Percentiles rank a stretch among this genome's conserved stretches.
Evolutionary conservation across 257 asterid genomes (phyloP).

Genomic region (Apocynum venetum): DNA sequence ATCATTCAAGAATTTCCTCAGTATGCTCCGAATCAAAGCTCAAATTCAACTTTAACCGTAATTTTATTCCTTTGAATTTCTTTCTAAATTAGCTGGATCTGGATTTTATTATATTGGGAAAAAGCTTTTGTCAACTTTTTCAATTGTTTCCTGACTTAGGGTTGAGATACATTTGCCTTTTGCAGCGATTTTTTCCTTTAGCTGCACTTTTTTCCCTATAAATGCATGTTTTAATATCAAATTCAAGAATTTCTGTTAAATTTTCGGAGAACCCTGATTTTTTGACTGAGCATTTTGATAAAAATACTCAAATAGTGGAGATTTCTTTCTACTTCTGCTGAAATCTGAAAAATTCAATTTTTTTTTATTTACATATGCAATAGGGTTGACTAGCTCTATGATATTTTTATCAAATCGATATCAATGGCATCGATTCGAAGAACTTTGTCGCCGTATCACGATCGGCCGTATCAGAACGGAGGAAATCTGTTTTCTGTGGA

Average conservation of each 20-base stretch:
- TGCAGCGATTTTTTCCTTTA: neutral
- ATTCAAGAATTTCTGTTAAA: neutral
- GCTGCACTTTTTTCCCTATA: neutral
- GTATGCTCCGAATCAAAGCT: neutral
- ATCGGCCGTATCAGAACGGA: slow-evolving; percentile 67
- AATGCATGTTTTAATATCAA: neutral
- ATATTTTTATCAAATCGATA: slow-evolving; percentile 32
- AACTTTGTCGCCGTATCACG: slow-evolving; percentile 74
- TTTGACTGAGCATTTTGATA: neutral
- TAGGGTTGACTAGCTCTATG: slow-evolving; percentile 15
- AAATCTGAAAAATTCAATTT: neutral
- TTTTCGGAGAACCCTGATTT: neutral
- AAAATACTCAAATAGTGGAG: neutral
- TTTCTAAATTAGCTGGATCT: slow-evolving; percentile 16
- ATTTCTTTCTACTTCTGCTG: neutral
- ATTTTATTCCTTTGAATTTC: neutral
- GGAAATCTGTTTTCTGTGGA: slow-evolving; percentile 41
- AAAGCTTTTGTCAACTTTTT: neutral
- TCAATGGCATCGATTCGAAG: slow-evolving; percentile 93
- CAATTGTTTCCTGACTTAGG: neutral
- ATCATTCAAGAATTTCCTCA: neutral
- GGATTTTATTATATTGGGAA: neutral
- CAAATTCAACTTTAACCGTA: neutral
- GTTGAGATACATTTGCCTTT: neutral
- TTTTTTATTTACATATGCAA: slow-evolving; percentile 1